Conservation (phyloP, 140 eudicot genomes). For the Cichorium intybus region DNA sequence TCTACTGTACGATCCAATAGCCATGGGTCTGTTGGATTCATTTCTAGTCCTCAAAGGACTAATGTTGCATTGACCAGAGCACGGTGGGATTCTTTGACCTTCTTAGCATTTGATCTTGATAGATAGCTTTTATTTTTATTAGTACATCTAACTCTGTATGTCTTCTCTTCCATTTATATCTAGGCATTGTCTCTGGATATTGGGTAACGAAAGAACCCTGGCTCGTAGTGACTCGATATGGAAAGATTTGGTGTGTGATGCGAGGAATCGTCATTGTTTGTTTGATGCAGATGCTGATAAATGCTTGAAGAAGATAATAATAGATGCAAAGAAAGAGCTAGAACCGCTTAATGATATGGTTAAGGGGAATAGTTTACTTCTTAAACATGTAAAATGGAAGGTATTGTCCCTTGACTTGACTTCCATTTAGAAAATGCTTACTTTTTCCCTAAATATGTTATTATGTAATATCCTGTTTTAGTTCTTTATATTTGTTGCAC, state of each 20-base stretch:
- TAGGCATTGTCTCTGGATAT: constrained; percentile 69
- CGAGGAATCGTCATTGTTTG: constrained; percentile 48
- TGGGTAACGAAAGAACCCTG: constrained; percentile 58
- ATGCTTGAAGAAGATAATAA: constrained; percentile 32
- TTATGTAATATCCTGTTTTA: not conserved
- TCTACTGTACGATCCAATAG: constrained; percentile 54
- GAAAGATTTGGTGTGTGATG: constrained; percentile 46
- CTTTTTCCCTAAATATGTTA: not conserved
- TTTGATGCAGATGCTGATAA: constrained; percentile 56
- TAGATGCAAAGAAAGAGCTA: constrained; percentile 51
- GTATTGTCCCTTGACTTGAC: constrained; percentile 17
- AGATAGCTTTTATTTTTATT: not conserved
- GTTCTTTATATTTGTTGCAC: not conserved
- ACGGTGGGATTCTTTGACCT: constrained; percentile 26
- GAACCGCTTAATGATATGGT: constrained; percentile 55
- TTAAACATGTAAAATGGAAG: constrained; percentile 49
- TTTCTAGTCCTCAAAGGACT: constrained; percentile 42
- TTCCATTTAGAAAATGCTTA: not conserved
- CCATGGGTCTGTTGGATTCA: constrained; percentile 53
- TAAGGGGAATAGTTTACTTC: constrained; percentile 40
- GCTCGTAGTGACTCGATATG: constrained; percentile 42
- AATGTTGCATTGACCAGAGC: constrained; percentile 79
- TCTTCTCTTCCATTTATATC: not conserved
- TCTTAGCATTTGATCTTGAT: not conserved
- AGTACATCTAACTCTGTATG: not conserved